These are phyloP conservation scores for Acer campestre DNA, from an alignment of 345 rosid species.

Conservation along the genomic window DNA sequence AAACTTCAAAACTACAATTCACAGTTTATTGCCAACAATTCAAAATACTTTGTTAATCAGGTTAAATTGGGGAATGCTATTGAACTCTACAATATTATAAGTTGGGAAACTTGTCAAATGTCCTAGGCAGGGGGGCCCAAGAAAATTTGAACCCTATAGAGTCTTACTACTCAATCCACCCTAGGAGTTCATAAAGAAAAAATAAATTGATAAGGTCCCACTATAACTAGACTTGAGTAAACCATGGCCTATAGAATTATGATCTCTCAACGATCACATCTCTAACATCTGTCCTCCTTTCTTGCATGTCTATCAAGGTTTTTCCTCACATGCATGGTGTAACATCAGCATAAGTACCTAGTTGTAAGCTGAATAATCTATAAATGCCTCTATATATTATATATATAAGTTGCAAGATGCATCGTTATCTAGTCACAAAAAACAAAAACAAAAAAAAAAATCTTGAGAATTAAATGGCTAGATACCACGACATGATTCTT, in stretches of 20 bases:
- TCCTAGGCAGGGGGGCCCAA: neutral
- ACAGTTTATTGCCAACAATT: constrained; percentile 2
- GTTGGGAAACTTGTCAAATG: neutral
- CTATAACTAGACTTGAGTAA: neutral
- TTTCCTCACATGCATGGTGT: neutral
- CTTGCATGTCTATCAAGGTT: neutral
- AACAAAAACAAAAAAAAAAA: constrained; percentile 11
- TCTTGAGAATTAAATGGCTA: constrained; percentile 5
- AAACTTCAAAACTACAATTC: neutral
- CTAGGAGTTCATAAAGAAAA: neutral
- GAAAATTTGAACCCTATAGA: neutral
- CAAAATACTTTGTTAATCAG: neutral
- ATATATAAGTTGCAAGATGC: constrained; percentile 1
- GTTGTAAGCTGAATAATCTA: neutral
- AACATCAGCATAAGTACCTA: constrained; percentile 6
- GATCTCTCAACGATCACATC: neutral
- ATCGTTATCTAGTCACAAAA: neutral
- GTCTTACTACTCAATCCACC: neutral
- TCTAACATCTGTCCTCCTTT: constrained; percentile 4
- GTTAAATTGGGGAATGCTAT: neutral
- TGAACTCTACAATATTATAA: neutral
- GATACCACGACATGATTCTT: constrained; percentile 72
- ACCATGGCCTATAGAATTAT: neutral
- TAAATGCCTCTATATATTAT: neutral
- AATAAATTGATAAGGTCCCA: neutral